A percentile compares a stretch with the other conserved stretches of the same genome.
These are phyloP conservation scores for Epichloe coenophiala DNA, from an alignment of 2,329 filamentous ascomycete genomes.

Conservation along the genomic window DNA sequence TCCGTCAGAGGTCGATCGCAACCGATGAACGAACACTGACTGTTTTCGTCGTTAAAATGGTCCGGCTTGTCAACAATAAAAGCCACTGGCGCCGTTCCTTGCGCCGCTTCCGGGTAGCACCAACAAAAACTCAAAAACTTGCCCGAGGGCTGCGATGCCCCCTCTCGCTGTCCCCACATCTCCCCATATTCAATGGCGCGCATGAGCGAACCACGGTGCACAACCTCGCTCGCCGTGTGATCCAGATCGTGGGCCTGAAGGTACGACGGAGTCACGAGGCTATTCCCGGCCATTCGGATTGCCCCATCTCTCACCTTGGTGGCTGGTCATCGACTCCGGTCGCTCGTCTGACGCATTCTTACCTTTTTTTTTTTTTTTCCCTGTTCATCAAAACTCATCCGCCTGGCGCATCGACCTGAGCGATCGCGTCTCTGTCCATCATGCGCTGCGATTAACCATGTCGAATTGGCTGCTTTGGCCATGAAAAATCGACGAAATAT, in stretches of 20 bases:
- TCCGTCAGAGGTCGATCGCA: background rate
- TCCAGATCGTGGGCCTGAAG: background rate
- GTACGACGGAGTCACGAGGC: background rate
- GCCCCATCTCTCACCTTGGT: no score
- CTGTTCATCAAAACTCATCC: background rate
- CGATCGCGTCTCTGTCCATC: background rate
- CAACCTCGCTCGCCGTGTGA: background rate
- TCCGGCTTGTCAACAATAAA: background rate
- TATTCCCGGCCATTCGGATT: background rate
- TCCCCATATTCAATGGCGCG: background rate
- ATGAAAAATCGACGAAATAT: background rate
- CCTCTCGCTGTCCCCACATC: background rate
- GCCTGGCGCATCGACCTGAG: background rate
- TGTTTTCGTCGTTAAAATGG: background rate
- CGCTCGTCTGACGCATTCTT: no score
- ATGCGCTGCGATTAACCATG: background rate
- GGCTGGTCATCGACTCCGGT: no score
- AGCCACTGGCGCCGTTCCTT: background rate
- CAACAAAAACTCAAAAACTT: background rate
- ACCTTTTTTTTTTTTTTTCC: no score
- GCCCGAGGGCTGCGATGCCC: no score
- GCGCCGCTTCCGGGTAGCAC: background rate
- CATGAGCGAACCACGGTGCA: background rate
- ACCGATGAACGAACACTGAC: background rate
- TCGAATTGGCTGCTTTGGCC: background rate